Evolutionary conservation across 2,329 filamentous ascomycete genomes (phyloP), one percentile per base, ranked within the genome.

Genomic region (Bretziella fagacearum): DNA sequence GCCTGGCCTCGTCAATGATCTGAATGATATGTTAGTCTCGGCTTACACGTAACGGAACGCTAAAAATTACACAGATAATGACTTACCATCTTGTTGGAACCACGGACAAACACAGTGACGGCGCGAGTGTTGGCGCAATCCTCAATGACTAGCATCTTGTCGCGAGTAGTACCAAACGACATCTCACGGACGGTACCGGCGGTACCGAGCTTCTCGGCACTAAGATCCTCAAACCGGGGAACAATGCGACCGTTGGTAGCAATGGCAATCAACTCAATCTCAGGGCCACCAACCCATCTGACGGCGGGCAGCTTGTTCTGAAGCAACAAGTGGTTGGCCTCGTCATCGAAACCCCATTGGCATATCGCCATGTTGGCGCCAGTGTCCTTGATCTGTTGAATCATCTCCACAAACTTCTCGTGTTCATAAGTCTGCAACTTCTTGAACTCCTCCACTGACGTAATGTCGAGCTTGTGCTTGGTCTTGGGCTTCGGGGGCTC

Each of bases 61-160:
- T 36, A n/a, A 40, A 15, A n/a, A 18, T 40, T 8, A 29, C 18
- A 40, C 7, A 25, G 15, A 20, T 25, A 11, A 30, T n/a, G 13
- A 64, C 73, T 60, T 65, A 89, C 84, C 91, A 98, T 98, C 73
- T 96, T 98, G 75, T 98, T 98, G 71, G 86, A 93, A 58, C 91
- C 91, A 58, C 91, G 75, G 51, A 98, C 84, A 63, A 98, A 98
- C 47, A 93, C 79, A 2, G 91, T 98, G 51, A 98, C 93, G 37
- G 91, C 91, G 57, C 91, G 74, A 50, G 85, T 94, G 69, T 98
- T 98, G 59, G 93, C 91, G 61, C 91, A 98, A 66, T 98, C 91
- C 67, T 98, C 93, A 57, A 98, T 98, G 49, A 98, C 84, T 56
- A 98, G 71, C 91, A 98, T 98, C 77, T 98, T 96, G 66, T 98